A percentile compares a stretch with the other conserved stretches of the same genome.
Evolutionary conservation across 441 rosid species (phyloP).

Genomic region (Pelargonium myrrhifolium): DNA sequence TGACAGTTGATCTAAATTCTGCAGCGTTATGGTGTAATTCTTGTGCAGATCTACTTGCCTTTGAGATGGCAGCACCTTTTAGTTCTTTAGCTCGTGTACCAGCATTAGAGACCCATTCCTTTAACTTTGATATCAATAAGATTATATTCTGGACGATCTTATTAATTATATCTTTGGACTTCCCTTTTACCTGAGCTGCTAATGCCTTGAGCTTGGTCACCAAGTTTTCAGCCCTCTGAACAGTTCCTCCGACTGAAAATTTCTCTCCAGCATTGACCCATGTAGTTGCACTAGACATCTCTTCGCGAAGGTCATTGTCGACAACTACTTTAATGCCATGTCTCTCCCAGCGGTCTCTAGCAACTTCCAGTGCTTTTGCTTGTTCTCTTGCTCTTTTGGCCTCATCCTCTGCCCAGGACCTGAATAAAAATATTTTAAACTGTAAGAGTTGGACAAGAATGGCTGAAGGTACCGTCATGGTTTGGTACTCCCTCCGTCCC

Average conservation of each 20-base stretch:
- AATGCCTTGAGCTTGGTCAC: conserved; percentile 53
- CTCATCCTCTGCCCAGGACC: conserved; percentile 95
- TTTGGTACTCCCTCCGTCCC: too few relatives aligned
- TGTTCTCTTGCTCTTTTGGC: conserved; percentile 79
- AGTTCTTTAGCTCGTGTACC: conserved; percentile 35
- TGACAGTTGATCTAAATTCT: conserved; percentile 35
- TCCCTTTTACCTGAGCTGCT: conserved; percentile 43
- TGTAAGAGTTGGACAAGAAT: not conserved
- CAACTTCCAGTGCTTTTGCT: conserved; percentile 75
- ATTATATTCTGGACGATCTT: conserved; percentile 39
- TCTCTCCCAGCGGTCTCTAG: conserved; percentile 79
- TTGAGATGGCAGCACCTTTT: conserved; percentile 27
- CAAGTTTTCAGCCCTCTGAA: conserved; percentile 51
- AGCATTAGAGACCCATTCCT: conserved; percentile 33
- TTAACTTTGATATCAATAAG: conserved; percentile 34
- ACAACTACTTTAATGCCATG: conserved; percentile 77
- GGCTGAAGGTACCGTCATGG: not conserved
- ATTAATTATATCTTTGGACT: conserved; percentile 47
- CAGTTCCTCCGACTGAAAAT: conserved; percentile 47
- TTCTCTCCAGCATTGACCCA: conserved; percentile 55
- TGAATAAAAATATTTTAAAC: conserved; percentile 22
- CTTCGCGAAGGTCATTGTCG: conserved; percentile 62
- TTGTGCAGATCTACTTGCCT: conserved; percentile 35
- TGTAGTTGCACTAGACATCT: conserved; percentile 44
- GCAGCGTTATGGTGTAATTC: conserved; percentile 49